Conservation (phyloP, 176 grass and related monocot genomes). For the Musa troglodytarum region DNA sequence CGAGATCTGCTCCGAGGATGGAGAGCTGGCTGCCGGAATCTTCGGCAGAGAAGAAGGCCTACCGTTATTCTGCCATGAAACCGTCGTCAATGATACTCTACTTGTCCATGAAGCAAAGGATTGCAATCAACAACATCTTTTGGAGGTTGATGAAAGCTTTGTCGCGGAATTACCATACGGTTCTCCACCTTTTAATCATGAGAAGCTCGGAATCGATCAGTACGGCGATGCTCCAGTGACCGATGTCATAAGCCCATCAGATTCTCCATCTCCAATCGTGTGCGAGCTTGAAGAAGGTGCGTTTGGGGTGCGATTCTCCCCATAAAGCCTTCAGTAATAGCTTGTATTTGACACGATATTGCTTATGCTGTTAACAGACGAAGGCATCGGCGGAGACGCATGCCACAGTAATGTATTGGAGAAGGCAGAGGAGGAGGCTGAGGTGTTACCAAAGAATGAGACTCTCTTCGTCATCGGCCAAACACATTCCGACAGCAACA, state of each 20-base stretch:
- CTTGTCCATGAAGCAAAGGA: slow-evolving; percentile 56
- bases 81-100: slow-evolving; percentile 39
- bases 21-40: not conserved
- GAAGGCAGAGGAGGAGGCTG: slow-evolving; percentile 23
- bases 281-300: not conserved
- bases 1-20: not conserved
- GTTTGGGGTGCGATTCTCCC: not conserved
- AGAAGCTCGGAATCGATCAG: not conserved
- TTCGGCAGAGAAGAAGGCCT: slow-evolving; percentile 10
- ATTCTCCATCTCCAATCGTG: not conserved
- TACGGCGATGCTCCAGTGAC: not conserved
- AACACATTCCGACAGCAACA: slow-evolving; percentile 13
- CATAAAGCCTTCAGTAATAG: not conserved
- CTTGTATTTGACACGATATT: not conserved
- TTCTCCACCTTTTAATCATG: slow-evolving; percentile 1
- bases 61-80: slow-evolving; percentile 64
- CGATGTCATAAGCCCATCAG: not conserved
- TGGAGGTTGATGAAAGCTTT: slow-evolving; percentile 31
- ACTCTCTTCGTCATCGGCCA: slow-evolving; percentile 14
- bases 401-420: not conserved
- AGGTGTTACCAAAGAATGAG: slow-evolving; percentile 19
- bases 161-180: slow-evolving; percentile 24
- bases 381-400: not conserved
- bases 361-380: not conserved
- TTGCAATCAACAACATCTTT: slow-evolving; percentile 22